These are phyloP conservation scores for Excoecaria agallocha DNA, from an alignment of 345 rosid genomes.

Conservation along the genomic window DNA sequence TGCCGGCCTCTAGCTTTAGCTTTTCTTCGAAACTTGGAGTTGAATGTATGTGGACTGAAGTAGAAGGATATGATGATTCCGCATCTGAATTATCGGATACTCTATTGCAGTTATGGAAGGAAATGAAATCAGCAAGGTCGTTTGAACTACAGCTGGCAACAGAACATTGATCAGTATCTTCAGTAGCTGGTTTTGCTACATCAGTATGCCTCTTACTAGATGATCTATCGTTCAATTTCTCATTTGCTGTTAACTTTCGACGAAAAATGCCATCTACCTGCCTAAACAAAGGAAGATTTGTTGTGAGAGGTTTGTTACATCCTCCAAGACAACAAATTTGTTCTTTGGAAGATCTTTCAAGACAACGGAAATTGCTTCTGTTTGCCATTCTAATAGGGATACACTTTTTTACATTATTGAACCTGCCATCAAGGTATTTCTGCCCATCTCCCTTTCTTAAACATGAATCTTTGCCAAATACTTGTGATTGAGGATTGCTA, in stretches of 20 bases:
- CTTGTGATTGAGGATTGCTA: slow-evolving; percentile 1
- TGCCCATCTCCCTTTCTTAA: slow-evolving; percentile 5
- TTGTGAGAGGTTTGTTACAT: slow-evolving; percentile 2
- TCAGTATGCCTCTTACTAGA: slow-evolving; percentile 8
- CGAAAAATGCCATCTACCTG: slow-evolving; percentile 17
- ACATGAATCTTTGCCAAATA: neutral
- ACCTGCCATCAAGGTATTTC: neutral
- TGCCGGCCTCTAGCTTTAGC: slow-evolving; percentile 44
- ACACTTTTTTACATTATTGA: neutral
- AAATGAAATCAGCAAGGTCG: slow-evolving; percentile 19
- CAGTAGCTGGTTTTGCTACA: slow-evolving; percentile 15
- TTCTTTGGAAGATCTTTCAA: slow-evolving; percentile 18
- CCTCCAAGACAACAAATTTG: slow-evolving; percentile 7
- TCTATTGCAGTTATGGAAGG: slow-evolving; percentile 1
- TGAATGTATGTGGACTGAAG: slow-evolving; percentile 13
- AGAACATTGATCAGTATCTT: slow-evolving; percentile 26
- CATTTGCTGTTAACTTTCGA: neutral
- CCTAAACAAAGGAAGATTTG: slow-evolving; percentile 13
- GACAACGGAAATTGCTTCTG: slow-evolving; percentile 12
- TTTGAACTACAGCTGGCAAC: slow-evolving; percentile 54
- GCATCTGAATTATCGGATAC: slow-evolving; percentile 35
- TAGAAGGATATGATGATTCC: slow-evolving; percentile 44
- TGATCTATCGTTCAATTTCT: slow-evolving; percentile 9
- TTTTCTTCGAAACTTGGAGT: slow-evolving; percentile 27
- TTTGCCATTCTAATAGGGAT: slow-evolving; percentile 1